A percentile compares a stretch with the other conserved stretches of the same genome.
These are phyloP conservation scores for Leccinum ochraceum DNA, from an alignment of 768 basidiomycete genomes.

Conservation along the genomic window DNA sequence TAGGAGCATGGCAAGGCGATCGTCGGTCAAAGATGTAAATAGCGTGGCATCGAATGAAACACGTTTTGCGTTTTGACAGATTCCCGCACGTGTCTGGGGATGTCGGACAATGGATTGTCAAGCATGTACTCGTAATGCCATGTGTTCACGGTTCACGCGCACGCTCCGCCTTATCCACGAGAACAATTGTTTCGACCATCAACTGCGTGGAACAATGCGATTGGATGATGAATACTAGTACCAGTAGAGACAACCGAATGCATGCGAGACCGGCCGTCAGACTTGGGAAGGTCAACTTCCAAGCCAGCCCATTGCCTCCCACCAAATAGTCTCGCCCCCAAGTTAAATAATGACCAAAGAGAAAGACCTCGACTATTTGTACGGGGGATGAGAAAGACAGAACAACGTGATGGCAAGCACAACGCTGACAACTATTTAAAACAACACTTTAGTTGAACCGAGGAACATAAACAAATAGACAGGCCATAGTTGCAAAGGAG, in stretches of 20 bases:
- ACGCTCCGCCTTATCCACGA: not conserved
- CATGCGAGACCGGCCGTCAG: conserved; percentile 7
- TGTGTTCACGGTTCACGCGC: not conserved
- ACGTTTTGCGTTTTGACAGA: not conserved
- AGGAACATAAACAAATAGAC: conserved; percentile 24
- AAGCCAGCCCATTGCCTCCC: conserved; percentile 20
- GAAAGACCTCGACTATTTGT: conserved; percentile 18
- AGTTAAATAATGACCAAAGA: conserved; percentile 26
- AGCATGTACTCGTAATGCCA: not conserved
- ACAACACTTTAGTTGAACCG: conserved; percentile 27
- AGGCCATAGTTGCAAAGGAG: conserved; percentile 29
- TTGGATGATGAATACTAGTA: conserved; percentile 12
- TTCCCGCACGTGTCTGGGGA: not conserved
- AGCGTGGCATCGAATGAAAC: conserved; percentile 15
- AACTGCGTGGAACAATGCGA: conserved; percentile 10
- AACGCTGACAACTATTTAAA: conserved; percentile 27
- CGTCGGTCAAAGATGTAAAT: conserved; percentile 86
- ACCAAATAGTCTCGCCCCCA: conserved; percentile 7
- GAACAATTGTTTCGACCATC: not conserved
- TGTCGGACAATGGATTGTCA: not conserved
- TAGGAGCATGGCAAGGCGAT: conserved; percentile 85
- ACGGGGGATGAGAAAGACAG: conserved; percentile 15
- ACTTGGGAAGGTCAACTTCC: conserved; percentile 42
- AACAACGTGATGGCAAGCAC: conserved; percentile 29
- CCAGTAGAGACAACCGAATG: conserved; percentile 8